Base-by-base conservation (phyloP, 1,284 basidiomycete genomes). In the Naganishia sp. region DNA sequence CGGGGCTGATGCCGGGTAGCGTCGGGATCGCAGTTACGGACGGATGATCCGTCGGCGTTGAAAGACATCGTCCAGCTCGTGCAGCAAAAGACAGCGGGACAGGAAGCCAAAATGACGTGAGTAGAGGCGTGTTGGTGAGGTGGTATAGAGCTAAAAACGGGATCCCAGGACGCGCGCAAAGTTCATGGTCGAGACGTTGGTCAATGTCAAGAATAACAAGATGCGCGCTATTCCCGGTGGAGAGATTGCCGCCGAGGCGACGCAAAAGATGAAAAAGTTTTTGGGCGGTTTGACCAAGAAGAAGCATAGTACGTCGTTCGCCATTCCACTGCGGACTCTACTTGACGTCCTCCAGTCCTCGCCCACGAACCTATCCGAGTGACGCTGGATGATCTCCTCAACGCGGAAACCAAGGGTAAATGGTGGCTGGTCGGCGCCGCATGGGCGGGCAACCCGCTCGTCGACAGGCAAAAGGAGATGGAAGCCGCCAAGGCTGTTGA, bases 371-470 rank as follows among this genome's bases (percentile, higher is more conserved):
- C 92, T 0, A 83, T 96, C 9, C 88, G 92, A 1, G 86, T 94
- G 1, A 87, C 88, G 0, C 82, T 98, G 23, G 82, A 85, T n/a
- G 95, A 99, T 77, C 83, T 99, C 11, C 88, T 87, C 67, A 86
- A 88, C 1, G 90, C 93, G 0, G 87, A 91, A 65, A 89, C 85
- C 36, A 90, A 88, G 74, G 96, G 96, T 2, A 96, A 95, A 80
- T 99, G 96, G 96, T 99, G 96, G 96, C 83, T 98, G 1, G 91
- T 98, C 44, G 96, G 95, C 31, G 92, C 95, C 0, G 95, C 92
- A 1, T 99, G 95, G 95, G 85, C 86, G 33, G 95, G 95, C 0
- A 89, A 98, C 74, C 92, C 92, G 2, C 83, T 97, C 1, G 83
- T 88, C 28, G 90, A 93, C 66, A 84, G 64, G 23, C 70, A 75